Percentiles rank a stretch among this genome's conserved stretches.
phyloP scores from a whole-genome alignment of 1,139 yeast species.

The Suhomyces terraborum region DNA sequence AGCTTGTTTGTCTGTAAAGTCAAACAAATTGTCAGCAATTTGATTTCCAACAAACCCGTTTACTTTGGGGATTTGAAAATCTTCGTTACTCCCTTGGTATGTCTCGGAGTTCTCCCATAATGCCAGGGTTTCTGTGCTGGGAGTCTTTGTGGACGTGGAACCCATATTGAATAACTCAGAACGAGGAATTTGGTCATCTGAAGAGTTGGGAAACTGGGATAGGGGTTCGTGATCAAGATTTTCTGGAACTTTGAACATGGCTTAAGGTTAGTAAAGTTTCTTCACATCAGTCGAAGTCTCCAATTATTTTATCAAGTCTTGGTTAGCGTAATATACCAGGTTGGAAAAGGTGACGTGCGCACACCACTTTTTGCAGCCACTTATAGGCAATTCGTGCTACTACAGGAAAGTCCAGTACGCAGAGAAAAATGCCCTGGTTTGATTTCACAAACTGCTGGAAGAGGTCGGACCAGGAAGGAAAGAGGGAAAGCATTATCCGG shows the following conservation, averaged over 20 bases:
- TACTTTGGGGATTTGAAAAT: background rate
- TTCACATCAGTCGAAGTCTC: no score
- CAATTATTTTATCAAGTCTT: background rate
- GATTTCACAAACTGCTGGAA: no score
- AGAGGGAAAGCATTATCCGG: no score
- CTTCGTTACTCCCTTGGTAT: background rate
- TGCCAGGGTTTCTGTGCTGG: background rate
- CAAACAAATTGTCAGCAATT: background rate
- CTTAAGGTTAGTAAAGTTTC: no score
- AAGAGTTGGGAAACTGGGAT: background rate
- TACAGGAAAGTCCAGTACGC: background rate
- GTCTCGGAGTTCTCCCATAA: background rate
- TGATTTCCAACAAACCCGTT: background rate
- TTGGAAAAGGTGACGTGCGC: conserved; percentile 7
- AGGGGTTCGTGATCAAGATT: background rate
- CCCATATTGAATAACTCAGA: background rate
- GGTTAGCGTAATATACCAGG: background rate
- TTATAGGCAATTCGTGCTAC: background rate
- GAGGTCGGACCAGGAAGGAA: no score
- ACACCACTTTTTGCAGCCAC: conserved; percentile 9
- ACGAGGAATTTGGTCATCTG: background rate
- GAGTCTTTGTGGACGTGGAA: background rate
- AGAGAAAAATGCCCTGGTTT: no score
- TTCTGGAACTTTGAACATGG: conserved; percentile 1
- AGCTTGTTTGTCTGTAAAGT: background rate